Evolutionary conservation across 164 flowering plant species (phyloP).

Genomic region (Tetracentron sinense): DNA sequence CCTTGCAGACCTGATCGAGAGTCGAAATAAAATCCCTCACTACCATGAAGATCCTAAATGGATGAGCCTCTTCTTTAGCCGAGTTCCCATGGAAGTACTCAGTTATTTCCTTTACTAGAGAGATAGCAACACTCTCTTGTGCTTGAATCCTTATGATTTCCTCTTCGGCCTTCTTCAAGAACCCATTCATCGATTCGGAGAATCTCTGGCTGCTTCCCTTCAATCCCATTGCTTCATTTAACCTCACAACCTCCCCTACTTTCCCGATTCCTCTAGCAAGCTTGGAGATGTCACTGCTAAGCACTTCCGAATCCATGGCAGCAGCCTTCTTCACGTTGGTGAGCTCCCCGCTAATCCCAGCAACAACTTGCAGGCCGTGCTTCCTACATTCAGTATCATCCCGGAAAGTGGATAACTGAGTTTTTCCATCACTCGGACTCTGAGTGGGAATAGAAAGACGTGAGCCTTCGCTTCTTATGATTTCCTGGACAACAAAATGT

Average conservation of each 20-base stretch:
- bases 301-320: constrained; percentile 81
- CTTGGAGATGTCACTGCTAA: constrained; percentile 63
- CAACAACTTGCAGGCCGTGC: constrained; percentile 80
- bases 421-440: too few relatives aligned
- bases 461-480: constrained; percentile 72
- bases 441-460: constrained; percentile 45
- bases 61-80: constrained; percentile 91
- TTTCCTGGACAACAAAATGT: constrained; percentile 94
- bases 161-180: constrained; percentile 62
- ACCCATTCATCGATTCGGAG: constrained; percentile 51
- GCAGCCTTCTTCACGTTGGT: constrained; percentile 87
- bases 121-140: constrained; percentile 67
- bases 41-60: constrained; percentile 78
- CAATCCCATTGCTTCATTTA: constrained; percentile 31
- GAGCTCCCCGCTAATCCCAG: constrained; percentile 71
- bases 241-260: constrained; percentile 42
- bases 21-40: constrained; percentile 70
- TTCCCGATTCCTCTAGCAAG: constrained; percentile 53
- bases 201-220: constrained; percentile 34
- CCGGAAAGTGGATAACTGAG: constrained; percentile 22
- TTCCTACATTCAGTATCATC: constrained; percentile 70
- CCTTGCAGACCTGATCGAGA: constrained; percentile 86
- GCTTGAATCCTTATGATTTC: constrained; percentile 65
- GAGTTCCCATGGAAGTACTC: constrained; percentile 94
- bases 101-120: constrained; percentile 80